Conservation (phyloP, 495 filamentous ascomycete species). For the Penicillium maclennaniae region DNA sequence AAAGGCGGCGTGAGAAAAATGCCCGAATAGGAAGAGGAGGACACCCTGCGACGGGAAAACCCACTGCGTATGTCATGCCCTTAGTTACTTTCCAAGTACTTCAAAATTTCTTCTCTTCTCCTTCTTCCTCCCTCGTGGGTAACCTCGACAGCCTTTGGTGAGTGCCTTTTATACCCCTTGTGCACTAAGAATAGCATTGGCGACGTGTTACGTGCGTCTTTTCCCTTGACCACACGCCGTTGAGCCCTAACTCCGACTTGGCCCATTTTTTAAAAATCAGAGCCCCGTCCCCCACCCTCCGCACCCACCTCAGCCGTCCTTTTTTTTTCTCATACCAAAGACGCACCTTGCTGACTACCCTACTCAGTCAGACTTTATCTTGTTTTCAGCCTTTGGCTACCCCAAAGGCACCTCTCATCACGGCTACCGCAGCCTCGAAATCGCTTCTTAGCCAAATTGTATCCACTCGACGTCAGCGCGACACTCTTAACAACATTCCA, state of each 20-base stretch:
- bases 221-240: slow-evolving; percentile 8
- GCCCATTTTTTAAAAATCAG: slow-evolving; percentile 21
- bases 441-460: slow-evolving; percentile 78
- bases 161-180: slow-evolving; percentile 5
- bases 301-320: slow-evolving; percentile 15
- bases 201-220: slow-evolving; percentile 18
- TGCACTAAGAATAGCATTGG: background rate
- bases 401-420: slow-evolving; percentile 64
- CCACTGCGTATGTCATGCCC: background rate
- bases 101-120: background rate
- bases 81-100: background rate
- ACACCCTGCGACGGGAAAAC: too few relatives aligned
- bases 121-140: background rate
- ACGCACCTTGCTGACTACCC: background rate
- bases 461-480: slow-evolving; percentile 51
- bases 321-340: slow-evolving; percentile 26
- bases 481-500: slow-evolving; percentile 66
- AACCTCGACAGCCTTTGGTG: slow-evolving; percentile 1
- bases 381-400: slow-evolving; percentile 57
- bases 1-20: background rate
- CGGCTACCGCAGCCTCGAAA: slow-evolving; percentile 65
- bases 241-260: slow-evolving; percentile 19
- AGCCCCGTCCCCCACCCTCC: slow-evolving; percentile 4
- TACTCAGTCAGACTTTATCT: background rate
- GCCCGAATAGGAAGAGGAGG: background rate